These are phyloP conservation scores for Tricholomella constricta DNA, from an alignment of 768 basidiomycete genomes.

Conservation along the genomic window DNA sequence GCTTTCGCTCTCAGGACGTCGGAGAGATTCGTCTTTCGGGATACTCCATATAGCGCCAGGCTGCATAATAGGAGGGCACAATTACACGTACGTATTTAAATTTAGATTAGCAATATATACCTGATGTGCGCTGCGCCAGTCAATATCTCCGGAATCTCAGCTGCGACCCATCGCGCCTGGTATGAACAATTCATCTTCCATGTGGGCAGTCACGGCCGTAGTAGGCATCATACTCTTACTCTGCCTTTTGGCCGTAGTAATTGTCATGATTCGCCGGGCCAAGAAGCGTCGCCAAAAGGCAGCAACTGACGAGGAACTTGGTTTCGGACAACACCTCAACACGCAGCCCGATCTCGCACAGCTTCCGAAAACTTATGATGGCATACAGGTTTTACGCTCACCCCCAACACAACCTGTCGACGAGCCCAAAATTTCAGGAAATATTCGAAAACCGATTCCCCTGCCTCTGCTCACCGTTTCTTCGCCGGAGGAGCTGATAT, in stretches of 20 bases:
- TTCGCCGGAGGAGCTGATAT: constrained; percentile 6
- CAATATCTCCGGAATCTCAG: not conserved
- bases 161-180: constrained; percentile 4
- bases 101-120: not conserved
- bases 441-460: not conserved
- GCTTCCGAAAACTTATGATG: constrained; percentile 11
- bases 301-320: constrained; percentile 10
- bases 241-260: not conserved
- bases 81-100: not conserved
- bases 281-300: constrained; percentile 4
- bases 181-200: not conserved
- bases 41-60: not conserved
- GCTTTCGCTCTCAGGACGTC: not conserved
- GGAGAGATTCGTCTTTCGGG: not conserved
- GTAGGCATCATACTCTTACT: constrained; percentile 9
- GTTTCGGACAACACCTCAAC: constrained; percentile 11
- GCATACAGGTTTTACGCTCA: constrained; percentile 5
- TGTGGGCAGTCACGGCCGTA: constrained; percentile 9
- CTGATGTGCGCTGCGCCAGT: not conserved
- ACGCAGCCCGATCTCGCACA: constrained; percentile 1
- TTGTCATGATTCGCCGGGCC: constrained; percentile 1
- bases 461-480: constrained; percentile 11
- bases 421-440: not conserved
- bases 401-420: not conserved
- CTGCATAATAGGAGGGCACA: not conserved